phyloP scores from a whole-genome alignment of 352 stramenopile species.

The Globisporangium yorkense region DNA sequence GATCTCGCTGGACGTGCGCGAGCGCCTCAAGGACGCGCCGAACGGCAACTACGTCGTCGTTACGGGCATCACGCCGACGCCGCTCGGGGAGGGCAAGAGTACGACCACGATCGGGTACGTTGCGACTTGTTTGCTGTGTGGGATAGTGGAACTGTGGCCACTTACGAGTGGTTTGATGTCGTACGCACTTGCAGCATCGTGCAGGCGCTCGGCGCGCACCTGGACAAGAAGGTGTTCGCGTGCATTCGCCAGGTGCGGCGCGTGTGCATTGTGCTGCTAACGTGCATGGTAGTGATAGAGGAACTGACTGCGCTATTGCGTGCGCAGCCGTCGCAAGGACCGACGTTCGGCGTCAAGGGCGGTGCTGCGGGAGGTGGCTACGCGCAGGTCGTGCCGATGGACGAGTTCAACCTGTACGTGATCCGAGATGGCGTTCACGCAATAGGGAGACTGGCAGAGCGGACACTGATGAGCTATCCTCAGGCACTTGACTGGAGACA shows the following conservation, averaged over 20 bases:
- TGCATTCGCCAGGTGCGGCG: conserved; percentile 92
- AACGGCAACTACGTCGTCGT: conserved; percentile 98
- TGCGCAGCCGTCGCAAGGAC: conserved; percentile 91
- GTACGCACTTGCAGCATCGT: conserved; percentile 59
- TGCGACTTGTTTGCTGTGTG: conserved; percentile 34
- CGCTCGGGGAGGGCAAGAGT: conserved; percentile 97
- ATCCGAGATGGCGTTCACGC: neutral
- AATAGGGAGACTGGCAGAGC: neutral
- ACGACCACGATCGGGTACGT: conserved; percentile 96
- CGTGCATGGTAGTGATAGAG: neutral
- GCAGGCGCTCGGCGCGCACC: conserved; percentile 91
- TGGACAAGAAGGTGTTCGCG: conserved; percentile 93
- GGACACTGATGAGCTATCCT: neutral
- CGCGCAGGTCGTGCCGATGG: conserved; percentile 93
- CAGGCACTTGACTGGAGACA: conserved; percentile 97
- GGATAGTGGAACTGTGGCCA: conserved; percentile 17
- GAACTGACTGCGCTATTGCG: neutral
- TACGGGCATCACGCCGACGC: conserved; percentile 97
- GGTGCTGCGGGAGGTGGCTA: conserved; percentile 85
- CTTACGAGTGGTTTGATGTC: neutral
- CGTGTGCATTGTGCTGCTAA: neutral
- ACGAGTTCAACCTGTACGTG: conserved; percentile 98
- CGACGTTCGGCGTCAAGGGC: conserved; percentile 98
- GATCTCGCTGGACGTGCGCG: conserved; percentile 86
- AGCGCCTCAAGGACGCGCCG: conserved; percentile 78